phyloP scores from a whole-genome alignment of 1,139 yeast species.

The Yamadazyma atmosphaerica region DNA sequence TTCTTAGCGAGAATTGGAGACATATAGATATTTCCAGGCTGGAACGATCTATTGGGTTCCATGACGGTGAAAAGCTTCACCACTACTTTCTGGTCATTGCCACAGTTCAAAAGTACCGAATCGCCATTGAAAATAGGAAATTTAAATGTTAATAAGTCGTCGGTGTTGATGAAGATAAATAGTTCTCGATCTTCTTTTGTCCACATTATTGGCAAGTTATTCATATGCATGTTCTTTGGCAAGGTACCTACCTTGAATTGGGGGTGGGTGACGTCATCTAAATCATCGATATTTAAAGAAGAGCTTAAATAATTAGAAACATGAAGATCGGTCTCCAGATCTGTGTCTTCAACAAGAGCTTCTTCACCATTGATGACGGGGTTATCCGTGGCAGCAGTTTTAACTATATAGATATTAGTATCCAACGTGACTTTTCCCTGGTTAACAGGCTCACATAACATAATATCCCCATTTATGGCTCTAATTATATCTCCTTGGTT shows the following conservation, averaged over 20 bases:
- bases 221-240: constrained; percentile 27
- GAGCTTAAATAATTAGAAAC: constrained; percentile 38
- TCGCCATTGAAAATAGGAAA: constrained; percentile 69
- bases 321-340: constrained; percentile 28
- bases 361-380: background rate
- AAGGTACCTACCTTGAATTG: constrained; percentile 30
- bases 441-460: constrained; percentile 69
- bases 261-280: constrained; percentile 6
- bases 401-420: constrained; percentile 57
- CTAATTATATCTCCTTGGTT: constrained; percentile 35
- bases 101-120: constrained; percentile 42
- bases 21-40: constrained; percentile 43
- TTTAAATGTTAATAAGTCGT: constrained; percentile 56
- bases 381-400: constrained; percentile 14
- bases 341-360: constrained; percentile 5
- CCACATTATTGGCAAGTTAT: constrained; percentile 29
- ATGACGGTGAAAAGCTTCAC: constrained; percentile 59
- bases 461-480: constrained; percentile 49
- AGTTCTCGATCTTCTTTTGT: constrained; percentile 43
- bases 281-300: constrained; percentile 25
- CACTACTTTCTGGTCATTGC: constrained; percentile 21
- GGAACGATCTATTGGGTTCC: constrained; percentile 56
- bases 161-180: constrained; percentile 53
- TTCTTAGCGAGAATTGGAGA: constrained; percentile 69
- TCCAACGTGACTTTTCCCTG: constrained; percentile 54